Base-by-base conservation (phyloP, 306 rosid species). In the Astragalus glycyphyllos region DNA sequence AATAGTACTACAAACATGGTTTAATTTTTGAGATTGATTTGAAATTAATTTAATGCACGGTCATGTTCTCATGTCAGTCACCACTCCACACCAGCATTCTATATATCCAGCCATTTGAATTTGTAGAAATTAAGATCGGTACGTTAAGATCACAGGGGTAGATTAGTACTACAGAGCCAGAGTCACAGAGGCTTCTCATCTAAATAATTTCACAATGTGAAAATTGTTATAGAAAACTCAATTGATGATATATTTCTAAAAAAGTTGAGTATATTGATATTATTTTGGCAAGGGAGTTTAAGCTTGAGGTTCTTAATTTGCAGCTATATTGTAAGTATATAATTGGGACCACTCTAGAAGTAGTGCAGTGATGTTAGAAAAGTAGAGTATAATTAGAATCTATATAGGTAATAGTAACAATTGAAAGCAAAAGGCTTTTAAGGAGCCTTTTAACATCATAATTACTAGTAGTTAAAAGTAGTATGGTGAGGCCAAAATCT, bases 21-120 rank as follows among this genome's bases (percentile, higher is more conserved):
- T 69, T 69, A 69, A 56, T 56, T 11, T 63, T 47, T 44, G 46
- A 49, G 57, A 23, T 32, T 47, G 11, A 45, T 34, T 34, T 59
- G 7, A 65, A 44, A 45, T 41, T 66, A 67, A 62, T 66, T 47
- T 16, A 72, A 51, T 51, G 56, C 38, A 44, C 0, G 41, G 42
- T 59, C 78, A 59, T 69, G 77, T 69, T 66, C 73, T 63, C 64
- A 50, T 62, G 66, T 77, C 64, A 42, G 61, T 67, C 64, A 26
- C 31, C 31, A 58, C 55, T n/a, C n/a, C n/a, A n/a, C n/a, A n/a
- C n/a, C n/a, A n/a, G n/a, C 72, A 69, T 81, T 75, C 63, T 69
- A 72, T 42, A 41, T 34, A 41, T 34, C 47, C 71, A 15, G 57
- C 63, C 38, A 68, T 80, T 79, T 73, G 80, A 79, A 73, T 11